Base-by-base conservation (phyloP, 805 yeast genomes). In the Saturnispora diversa region DNA sequence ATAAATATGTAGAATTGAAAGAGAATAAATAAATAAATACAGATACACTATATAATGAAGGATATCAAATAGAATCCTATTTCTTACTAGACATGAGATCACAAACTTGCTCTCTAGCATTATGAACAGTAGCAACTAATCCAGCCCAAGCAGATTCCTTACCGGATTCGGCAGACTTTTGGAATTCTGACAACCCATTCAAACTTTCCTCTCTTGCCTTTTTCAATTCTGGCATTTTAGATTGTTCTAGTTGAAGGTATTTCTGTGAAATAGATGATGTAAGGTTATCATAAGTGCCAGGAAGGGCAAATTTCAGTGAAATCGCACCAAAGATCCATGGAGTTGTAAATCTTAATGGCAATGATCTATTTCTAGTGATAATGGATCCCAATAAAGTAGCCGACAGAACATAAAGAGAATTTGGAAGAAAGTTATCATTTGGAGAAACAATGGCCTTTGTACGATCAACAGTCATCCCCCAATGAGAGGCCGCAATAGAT, bases 351-450 rank as follows among this genome's bases (percentile, higher is more conserved):
- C 84, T 65, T 5, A 69, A 27, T 1, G 75, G 74, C 8, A 75
- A 54, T 1, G 69, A 50, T 48, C 72, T 65, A 46, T 64, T 69
- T 43, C 67, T 65, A 12, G 66, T 73, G 25, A 74, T 45, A 42
- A 79, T 71, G 2, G 82, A 74, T 10, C 82, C 81, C 2, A 75
- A 51, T 45, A 79, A 68, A 4, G 78, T 59, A 5, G 70, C 64
- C 1, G 83, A 75, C 29, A 78, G 58, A 5, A 77, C 71, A 50
- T 73, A 71, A 37, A 77, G 67, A 30, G 70, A 54, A 31, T 65
- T 64, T 15, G 84, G 84, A 42, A 79, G 64, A 4, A 75, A 59
- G 6, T 78, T 76, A 47, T 75, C 82, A 8, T 78, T 77, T 45
- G 75, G 80, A 39, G 58, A 64, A 15, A 75, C 63, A 23, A 66